Evolutionary conservation across 2,329 filamentous ascomycete species (phyloP), one percentile per base, ranked within the genome.

Genomic region (Pestalotiopsis sp.): DNA sequence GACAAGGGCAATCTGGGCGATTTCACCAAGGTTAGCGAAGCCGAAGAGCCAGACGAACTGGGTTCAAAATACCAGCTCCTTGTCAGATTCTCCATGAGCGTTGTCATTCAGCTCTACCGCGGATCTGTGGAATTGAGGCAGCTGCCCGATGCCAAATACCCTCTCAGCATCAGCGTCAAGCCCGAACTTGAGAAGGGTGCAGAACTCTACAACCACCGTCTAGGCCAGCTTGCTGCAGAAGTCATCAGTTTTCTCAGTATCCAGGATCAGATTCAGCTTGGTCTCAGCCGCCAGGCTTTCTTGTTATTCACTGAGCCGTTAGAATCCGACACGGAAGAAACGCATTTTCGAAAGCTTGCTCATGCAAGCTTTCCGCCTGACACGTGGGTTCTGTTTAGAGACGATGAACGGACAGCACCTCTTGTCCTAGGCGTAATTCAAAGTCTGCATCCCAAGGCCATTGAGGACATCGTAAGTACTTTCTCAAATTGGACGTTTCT

Each of bases 341-440:
- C 14, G 13, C 27, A n/a, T 9, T 36, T 62, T 17, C 23, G 27
- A 12, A 27, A 39, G 14, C 17, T 62, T 39, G 62, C 38, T 11
- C 11, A 7, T 39, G 41, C 31, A 49, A 13, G 2, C 23, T n/a
- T 3, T 13, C 20, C n/a, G n/a, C 3, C 17, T 17, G 41, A 11
- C 14, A 64, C 9, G 38, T 52, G 62, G 62, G 38, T 38, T 23
- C 25, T 64, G 39, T 49, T 39, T 38, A 64, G 23, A 20, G 38
- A 45, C 20, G 49, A 12, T 17, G 75, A 72, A 57, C 73, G 75
- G 25, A 75, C 73, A 23, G 75, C 73, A 38, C 76, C 77, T n/a
- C 70, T 79, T 57, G 72, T 74, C 11, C 71, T 78, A 70, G 77
- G 77, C 36, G 71, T 79, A 20, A 67, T 78, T 2, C 72, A 77